These are phyloP conservation scores for Cryphonectria nitschkei DNA, from an alignment of 2,329 filamentous ascomycete species.

Conservation along the genomic window DNA sequence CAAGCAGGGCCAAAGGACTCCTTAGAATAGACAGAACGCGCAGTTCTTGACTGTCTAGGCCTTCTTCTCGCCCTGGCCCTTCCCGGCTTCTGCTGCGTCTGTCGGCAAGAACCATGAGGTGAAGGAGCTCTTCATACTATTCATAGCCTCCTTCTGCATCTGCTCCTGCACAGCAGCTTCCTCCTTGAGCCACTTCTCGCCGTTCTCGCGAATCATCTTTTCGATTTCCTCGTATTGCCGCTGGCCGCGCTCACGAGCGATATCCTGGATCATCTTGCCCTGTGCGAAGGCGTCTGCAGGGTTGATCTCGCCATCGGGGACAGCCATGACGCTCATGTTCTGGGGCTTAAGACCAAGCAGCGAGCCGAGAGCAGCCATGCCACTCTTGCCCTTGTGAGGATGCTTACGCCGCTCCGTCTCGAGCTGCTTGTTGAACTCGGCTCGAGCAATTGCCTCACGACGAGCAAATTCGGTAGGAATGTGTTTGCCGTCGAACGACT, in stretches of 20 bases:
- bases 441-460: conserved; percentile 82
- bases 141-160: conserved; percentile 86
- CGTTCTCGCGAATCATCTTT: conserved; percentile 88
- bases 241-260: conserved; percentile 88
- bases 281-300: conserved; percentile 79
- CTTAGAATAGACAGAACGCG: not conserved
- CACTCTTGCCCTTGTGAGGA: conserved; percentile 53
- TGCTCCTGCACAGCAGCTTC: conserved; percentile 88
- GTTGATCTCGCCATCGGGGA: conserved; percentile 68
- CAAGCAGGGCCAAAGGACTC: conserved; percentile 5
- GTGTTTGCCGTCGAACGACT: conserved; percentile 85
- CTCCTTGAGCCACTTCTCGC: conserved; percentile 94
- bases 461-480: conserved; percentile 90
- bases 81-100: not conserved
- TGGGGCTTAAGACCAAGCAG: conserved; percentile 78
- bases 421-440: conserved; percentile 81
- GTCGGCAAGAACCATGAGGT: conserved; percentile 54
- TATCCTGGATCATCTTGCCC: conserved; percentile 96
- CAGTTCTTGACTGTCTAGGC: not conserved
- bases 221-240: conserved; percentile 89
- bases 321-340: conserved; percentile 64
- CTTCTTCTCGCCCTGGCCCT: conserved; percentile 9
- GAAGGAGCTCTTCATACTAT: conserved; percentile 84
- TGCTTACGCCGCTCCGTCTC: conserved; percentile 68
- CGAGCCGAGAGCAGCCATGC: conserved; percentile 70